Conservation (phyloP, 2,329 filamentous ascomycete genomes). For the Fusarium kyushuense region DNA sequence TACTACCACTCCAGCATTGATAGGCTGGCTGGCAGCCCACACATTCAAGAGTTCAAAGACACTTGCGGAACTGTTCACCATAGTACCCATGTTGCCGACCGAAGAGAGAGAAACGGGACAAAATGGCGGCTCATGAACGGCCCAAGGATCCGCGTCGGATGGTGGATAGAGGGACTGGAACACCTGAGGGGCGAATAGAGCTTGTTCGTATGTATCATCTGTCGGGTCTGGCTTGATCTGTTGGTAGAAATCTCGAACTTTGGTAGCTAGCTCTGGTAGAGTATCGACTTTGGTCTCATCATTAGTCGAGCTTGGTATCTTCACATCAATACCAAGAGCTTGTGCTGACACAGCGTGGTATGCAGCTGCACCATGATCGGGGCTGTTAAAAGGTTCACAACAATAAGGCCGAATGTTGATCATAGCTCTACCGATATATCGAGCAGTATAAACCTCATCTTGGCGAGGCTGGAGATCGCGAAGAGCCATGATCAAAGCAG, state of each 20-base stretch:
- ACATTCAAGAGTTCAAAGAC: background rate
- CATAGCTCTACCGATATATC: slow-evolving; percentile 1
- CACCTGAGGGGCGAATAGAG: background rate
- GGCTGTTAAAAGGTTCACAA: background rate
- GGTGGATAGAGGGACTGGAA: background rate
- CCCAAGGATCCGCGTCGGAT: background rate
- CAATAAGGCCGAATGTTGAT: slow-evolving; percentile 1
- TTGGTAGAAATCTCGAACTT: background rate
- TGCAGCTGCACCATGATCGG: background rate
- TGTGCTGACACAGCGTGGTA: background rate
- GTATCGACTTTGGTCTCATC: accelerated
- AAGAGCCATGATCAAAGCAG: background rate
- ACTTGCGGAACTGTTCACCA: accelerated
- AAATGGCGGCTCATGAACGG: background rate
- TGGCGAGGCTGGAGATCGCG: background rate
- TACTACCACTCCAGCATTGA: background rate
- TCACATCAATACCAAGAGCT: background rate
- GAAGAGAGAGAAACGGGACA: slow-evolving; percentile 3
- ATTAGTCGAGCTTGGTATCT: background rate
- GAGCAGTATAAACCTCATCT: background rate
- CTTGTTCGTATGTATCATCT: background rate
- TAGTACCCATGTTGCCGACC: background rate
- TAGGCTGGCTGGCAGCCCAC: slow-evolving; percentile 1
- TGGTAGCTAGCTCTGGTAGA: background rate
- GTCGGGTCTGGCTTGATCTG: background rate